Evolutionary conservation across 805 yeast genomes (phyloP).

Genomic region (Teunomyces pallodes): DNA sequence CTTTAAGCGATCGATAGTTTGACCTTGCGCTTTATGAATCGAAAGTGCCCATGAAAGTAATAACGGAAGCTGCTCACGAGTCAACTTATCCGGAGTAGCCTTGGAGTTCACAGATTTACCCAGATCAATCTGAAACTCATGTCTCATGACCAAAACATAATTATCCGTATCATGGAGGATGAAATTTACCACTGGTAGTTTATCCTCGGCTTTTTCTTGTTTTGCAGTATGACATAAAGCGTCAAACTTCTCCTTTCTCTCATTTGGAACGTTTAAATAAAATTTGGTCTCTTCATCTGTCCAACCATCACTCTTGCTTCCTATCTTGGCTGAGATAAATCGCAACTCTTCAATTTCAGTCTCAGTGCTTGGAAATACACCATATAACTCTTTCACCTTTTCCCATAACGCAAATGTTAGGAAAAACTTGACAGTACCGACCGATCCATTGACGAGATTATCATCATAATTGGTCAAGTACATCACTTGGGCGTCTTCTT

Average conservation of each 20-base stretch:
- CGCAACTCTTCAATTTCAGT: constrained; percentile 22
- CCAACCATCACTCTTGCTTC: constrained; percentile 15
- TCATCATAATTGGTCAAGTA: constrained; percentile 73
- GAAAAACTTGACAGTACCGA: constrained; percentile 72
- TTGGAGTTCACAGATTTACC: constrained; percentile 8
- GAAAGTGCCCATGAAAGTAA: constrained; percentile 80
- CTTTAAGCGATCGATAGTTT: constrained; percentile 66
- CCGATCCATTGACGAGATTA: constrained; percentile 85
- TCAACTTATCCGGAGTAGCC: constrained; percentile 20
- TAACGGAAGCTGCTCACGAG: constrained; percentile 63
- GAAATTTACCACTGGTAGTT: constrained; percentile 49
- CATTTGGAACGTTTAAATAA: constrained; percentile 21
- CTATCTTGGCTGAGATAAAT: constrained; percentile 22
- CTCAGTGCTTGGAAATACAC: constrained; percentile 14
- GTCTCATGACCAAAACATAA: constrained; percentile 32
- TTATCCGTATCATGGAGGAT: constrained; percentile 30
- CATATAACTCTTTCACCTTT: constrained; percentile 24
- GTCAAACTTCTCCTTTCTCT: constrained; percentile 21
- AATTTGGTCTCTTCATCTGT: constrained; percentile 13
- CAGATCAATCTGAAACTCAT: constrained; percentile 37
- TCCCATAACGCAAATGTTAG: constrained; percentile 24
- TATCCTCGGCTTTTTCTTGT: constrained; percentile 16
- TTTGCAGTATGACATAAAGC: constrained; percentile 20
- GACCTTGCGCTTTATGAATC: constrained; percentile 84
- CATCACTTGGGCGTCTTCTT: constrained; percentile 93